These are phyloP conservation scores for Penicillium tannophilum DNA, from an alignment of 495 filamentous ascomycete species.

Conservation along the genomic window DNA sequence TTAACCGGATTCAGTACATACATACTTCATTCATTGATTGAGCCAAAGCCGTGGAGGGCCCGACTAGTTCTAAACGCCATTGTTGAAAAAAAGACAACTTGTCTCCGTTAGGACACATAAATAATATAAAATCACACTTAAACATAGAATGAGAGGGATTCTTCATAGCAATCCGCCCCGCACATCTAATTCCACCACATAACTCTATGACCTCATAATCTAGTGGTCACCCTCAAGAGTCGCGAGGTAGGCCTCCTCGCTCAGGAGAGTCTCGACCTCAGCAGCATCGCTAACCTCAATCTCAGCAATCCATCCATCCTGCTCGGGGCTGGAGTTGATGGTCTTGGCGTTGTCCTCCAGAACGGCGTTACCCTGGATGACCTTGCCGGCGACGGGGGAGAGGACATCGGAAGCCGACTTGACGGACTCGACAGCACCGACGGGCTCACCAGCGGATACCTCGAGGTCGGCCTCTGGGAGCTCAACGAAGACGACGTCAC, in stretches of 20 bases:
- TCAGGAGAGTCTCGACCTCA: slow-evolving; percentile 77
- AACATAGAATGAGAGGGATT: slow-evolving; percentile 20
- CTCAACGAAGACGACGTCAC: slow-evolving; percentile 97
- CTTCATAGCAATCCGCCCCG: slow-evolving; percentile 2
- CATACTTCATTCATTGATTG: background rate
- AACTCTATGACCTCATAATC: slow-evolving; percentile 6
- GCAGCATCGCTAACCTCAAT: slow-evolving; percentile 68
- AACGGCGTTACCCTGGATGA: slow-evolving; percentile 67
- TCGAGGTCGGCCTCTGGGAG: slow-evolving; percentile 68
- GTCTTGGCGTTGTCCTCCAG: slow-evolving; percentile 82
- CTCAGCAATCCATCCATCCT: slow-evolving; percentile 90
- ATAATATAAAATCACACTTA: background rate
- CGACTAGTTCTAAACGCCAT: slow-evolving; percentile 18
- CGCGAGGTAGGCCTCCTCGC: slow-evolving; percentile 67
- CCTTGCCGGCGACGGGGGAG: slow-evolving; percentile 76
- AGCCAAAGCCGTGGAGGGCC: slow-evolving; percentile 22
- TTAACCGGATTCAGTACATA: background rate
- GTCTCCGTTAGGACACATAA: slow-evolving; percentile 12
- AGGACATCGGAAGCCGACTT: slow-evolving; percentile 97
- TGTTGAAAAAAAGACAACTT: slow-evolving; percentile 27
- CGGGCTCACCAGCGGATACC: slow-evolving; percentile 70
- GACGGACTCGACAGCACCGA: slow-evolving; percentile 96
- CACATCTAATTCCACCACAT: background rate
- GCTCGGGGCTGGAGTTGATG: slow-evolving; percentile 85
- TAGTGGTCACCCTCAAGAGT: slow-evolving; percentile 55